Percentiles rank a stretch among this genome's conserved stretches.
Conservation (phyloP, 2,329 filamentous ascomycete genomes). For the Dactylellina cionopaga region DNA sequence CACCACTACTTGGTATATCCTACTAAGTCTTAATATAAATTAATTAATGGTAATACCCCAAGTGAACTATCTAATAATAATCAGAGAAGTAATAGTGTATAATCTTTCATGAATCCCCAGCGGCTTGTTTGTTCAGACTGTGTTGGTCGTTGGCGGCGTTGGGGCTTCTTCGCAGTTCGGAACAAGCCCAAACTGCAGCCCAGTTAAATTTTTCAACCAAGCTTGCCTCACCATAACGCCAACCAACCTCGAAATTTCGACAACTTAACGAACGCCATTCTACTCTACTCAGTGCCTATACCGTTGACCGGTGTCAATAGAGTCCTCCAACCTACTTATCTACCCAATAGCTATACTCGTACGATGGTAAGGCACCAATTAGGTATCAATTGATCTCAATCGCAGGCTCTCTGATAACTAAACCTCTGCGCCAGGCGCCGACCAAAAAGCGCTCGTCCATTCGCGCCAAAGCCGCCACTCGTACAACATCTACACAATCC, state of each 20-base stretch:
- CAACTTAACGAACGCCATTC: too few relatives aligned
- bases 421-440: slow-evolving; percentile 14
- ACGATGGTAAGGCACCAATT: slow-evolving; percentile 12
- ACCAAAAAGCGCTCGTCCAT: slow-evolving; percentile 50
- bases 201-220: slow-evolving; percentile 15
- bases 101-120: too few relatives aligned
- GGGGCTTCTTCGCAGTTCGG: slow-evolving; percentile 28
- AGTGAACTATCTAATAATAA: too few relatives aligned
- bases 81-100: too few relatives aligned
- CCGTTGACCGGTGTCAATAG: too few relatives aligned
- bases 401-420: neutral
- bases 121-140: too few relatives aligned
- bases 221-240: neutral
- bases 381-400: neutral
- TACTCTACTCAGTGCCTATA: too few relatives aligned
- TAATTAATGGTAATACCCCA: neutral
- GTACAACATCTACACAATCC: slow-evolving; percentile 5
- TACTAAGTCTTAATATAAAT: neutral
- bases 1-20: too few relatives aligned
- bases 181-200: slow-evolving; percentile 1
- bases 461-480: slow-evolving; percentile 44
- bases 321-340: too few relatives aligned
- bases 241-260: too few relatives aligned
- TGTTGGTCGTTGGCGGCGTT: too few relatives aligned
- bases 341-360: too few relatives aligned